Evolutionary conservation across 495 filamentous ascomycete species (phyloP), one percentile per base, ranked within the genome.

Genomic region (Aspergillus saccharolyticus): DNA sequence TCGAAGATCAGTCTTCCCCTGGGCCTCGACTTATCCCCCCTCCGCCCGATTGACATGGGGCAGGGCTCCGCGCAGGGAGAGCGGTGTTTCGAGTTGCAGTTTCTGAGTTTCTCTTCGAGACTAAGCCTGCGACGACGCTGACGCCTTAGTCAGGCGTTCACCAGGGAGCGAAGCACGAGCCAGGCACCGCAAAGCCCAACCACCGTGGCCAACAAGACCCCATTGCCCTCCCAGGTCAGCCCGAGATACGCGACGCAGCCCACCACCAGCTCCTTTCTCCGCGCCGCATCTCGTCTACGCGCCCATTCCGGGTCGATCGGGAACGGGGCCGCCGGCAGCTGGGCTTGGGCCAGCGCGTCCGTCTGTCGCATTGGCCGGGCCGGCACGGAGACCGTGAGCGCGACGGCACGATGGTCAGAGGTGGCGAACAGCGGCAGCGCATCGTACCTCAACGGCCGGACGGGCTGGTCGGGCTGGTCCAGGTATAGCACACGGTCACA

Each of bases 401-500:
- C 87, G 0, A 96, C 92, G 3, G 92, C 81, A 15, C 89, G 83
- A 64, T 98, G 94, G 69, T 98, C 94, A 30, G 87, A 90, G 16
- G 88, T 87, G 16, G 78, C 76, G 53, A 94, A 81, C 0, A 90
- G 66, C 1, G 91, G 90, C 8, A 96, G 74, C 7, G 88, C 83
- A 45, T 83, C 76, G 62, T 98, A 98, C 33, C 72, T 77, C 14
- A 75, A 64, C 1, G 86, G 20, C 70, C 71, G 47, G 85, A 81
- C 60, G 33, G 33, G 33, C 57, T 61, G 44, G 42, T 68, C 48
- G 3, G 54, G 54, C 16, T 67, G 59, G 24, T 85, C 81, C 15
- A 90, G 77, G 64, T 83, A 97, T 17, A 98, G 73, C 44, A 98
- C 85, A 14, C 94, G 84, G 69, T 98, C 94, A 59, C 90, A 95